Evolutionary conservation across 352 stramenopile species (phyloP), one percentile per base, ranked within the genome.

Genomic region (Phytophthora kernoviae): DNA sequence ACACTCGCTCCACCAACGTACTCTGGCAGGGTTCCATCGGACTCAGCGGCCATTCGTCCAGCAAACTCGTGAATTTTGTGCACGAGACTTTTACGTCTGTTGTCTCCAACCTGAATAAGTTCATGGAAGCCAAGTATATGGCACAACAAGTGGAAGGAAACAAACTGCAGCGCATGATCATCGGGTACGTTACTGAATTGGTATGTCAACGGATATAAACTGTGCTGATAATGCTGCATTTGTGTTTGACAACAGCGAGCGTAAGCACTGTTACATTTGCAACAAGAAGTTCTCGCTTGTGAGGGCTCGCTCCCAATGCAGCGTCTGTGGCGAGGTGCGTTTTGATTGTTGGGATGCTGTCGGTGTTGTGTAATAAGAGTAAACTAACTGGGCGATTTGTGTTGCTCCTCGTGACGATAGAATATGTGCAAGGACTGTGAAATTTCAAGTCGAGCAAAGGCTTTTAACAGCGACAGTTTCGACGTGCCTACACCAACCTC

Each of bases 271-370:
- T 65, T 77, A 77, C 54, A 67, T 93, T 53, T 93, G 84, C 73
- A 79, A 67, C 52, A 89, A 86, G 27, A 88, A 85, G 43, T 93
- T 93, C 47, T 88, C 77, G 32, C 51, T 94, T 10, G 60, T 90
- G 37, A 68, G 81, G 0, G 68, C 79, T 21, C 79, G 81, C 3
- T 77, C 79, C 39, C 59, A 85, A 51, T 94, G 85, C 51, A 69
- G 76, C n/a, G 69, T 83, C 24, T 94, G 85, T 47, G 75, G 74
- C 27, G 75, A 90, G 54, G 70, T 88, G 26, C 24, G 62, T 54
- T 52, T 18, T 18, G 17, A 26, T 12, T 24, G 15, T 44, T 24
- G n/a, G 3, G 21, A n/a, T 55, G 5, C 8, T 34, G 15, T 40
- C 40, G 15, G 9, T 3, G 21, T 39, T 24, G 14, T n/a, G 49